These are phyloP conservation scores for Beauveria sp. DNA, from an alignment of 2,329 filamentous ascomycete species.

Conservation along the genomic window DNA sequence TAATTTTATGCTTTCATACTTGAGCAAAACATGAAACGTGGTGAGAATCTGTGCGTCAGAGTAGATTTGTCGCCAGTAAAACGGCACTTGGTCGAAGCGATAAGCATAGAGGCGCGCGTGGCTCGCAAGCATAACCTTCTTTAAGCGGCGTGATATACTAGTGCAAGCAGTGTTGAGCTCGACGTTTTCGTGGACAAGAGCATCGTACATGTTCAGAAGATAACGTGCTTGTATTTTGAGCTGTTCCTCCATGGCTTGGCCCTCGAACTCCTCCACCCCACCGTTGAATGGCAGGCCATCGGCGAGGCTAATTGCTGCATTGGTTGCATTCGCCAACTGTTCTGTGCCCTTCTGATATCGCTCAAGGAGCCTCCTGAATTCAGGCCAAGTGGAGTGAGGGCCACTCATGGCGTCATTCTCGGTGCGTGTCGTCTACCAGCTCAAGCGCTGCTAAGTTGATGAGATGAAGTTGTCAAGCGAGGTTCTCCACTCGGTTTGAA, in stretches of 20 bases:
- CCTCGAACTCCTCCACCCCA: not conserved
- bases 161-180: constrained; percentile 1
- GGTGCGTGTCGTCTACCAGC: not conserved
- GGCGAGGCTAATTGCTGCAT: not conserved
- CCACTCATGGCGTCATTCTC: not conserved
- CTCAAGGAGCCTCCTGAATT: not conserved
- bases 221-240: constrained; percentile 22
- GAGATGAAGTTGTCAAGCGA: not conserved
- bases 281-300: not conserved
- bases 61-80: constrained; percentile 63
- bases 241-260: constrained; percentile 19
- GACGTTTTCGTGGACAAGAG: not conserved
- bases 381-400: not conserved
- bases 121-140: constrained; percentile 51
- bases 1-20: not conserved
- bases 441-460: not conserved
- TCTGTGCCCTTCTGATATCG: not conserved
- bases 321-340: not conserved
- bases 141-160: constrained; percentile 36
- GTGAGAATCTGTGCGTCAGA: constrained; percentile 62
- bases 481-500: not conserved
- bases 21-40: constrained; percentile 35
- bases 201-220: constrained; percentile 19
- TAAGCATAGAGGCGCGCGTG: constrained; percentile 64
- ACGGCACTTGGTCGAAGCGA: constrained; percentile 57